A percentile compares a stretch with the other conserved stretches of the same genome.
phyloP scores from a whole-genome alignment of 2,329 filamentous ascomycete species.

The Lecanosticta acicola region DNA sequence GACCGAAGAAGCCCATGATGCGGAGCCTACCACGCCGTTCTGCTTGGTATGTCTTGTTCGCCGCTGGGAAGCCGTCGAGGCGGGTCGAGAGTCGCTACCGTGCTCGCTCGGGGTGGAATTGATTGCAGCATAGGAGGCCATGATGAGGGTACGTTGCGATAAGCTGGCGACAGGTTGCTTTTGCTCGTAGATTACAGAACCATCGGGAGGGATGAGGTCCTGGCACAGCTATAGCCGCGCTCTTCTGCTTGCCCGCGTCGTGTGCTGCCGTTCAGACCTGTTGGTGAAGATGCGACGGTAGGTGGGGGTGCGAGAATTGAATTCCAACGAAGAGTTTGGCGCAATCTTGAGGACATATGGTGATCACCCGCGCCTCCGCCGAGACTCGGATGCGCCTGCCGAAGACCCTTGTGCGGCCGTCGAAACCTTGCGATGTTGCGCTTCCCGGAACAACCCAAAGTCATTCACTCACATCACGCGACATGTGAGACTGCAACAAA shows the following conservation, averaged over 20 bases:
- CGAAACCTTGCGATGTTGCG: too few species aligned
- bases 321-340: neutral
- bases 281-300: neutral
- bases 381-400: slow-evolving; percentile 21
- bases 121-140: slow-evolving; percentile 46
- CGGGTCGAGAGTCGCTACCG: slow-evolving; percentile 34
- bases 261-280: neutral
- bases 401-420: neutral
- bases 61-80: slow-evolving; percentile 37
- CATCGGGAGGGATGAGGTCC: neutral
- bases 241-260: neutral
- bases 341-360: neutral
- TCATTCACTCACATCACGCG: slow-evolving; percentile 2
- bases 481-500: slow-evolving; percentile 10
- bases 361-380: neutral
- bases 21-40: slow-evolving; percentile 63
- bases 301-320: neutral
- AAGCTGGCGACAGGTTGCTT: slow-evolving; percentile 3
- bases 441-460: too few species aligned
- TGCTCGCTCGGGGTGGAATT: slow-evolving; percentile 35
- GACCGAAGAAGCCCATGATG: slow-evolving; percentile 83
- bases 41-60: slow-evolving; percentile 62
- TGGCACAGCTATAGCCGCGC: neutral
- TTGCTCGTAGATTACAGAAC: neutral
- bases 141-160: slow-evolving; percentile 18